phyloP scores from a whole-genome alignment of 306 rosid species.

The Betula pendula region DNA sequence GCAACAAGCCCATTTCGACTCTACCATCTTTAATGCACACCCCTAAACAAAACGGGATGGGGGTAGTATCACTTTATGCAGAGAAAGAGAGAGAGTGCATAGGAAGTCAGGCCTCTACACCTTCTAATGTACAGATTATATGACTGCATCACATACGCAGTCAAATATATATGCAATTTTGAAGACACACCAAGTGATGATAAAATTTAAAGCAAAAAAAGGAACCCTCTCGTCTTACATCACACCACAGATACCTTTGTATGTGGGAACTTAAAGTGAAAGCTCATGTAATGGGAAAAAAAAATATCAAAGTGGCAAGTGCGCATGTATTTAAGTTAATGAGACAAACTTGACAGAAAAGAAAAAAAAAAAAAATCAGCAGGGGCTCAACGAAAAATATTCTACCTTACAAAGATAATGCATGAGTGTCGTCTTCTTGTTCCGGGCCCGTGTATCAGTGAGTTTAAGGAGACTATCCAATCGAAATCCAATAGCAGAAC shows the following conservation, averaged over 20 bases:
- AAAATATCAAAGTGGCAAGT: background rate
- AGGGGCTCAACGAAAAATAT: conserved; percentile 5
- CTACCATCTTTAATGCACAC: too few relatives aligned
- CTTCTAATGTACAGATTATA: background rate
- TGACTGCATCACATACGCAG: background rate
- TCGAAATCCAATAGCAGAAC: conserved; percentile 97
- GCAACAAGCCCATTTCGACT: too few relatives aligned
- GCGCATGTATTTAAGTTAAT: background rate
- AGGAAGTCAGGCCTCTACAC: background rate
- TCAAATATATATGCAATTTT: background rate
- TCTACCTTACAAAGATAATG: conserved; percentile 99
- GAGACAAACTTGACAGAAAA: background rate
- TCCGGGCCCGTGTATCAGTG: conserved; percentile 85
- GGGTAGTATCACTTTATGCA: background rate
- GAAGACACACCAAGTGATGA: background rate
- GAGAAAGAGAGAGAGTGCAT: background rate
- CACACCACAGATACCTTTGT: background rate
- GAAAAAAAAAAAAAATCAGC: background rate
- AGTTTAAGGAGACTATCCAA: conserved; percentile 98
- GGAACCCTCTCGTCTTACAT: background rate
- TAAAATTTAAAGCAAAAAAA: background rate
- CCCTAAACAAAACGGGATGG: background rate
- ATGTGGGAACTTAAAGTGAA: background rate
- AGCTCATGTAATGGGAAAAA: background rate
- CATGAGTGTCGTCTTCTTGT: conserved; percentile 97